Conservation (phyloP, 2,329 filamentous ascomycete species). For the Penicillium janthinellum region DNA sequence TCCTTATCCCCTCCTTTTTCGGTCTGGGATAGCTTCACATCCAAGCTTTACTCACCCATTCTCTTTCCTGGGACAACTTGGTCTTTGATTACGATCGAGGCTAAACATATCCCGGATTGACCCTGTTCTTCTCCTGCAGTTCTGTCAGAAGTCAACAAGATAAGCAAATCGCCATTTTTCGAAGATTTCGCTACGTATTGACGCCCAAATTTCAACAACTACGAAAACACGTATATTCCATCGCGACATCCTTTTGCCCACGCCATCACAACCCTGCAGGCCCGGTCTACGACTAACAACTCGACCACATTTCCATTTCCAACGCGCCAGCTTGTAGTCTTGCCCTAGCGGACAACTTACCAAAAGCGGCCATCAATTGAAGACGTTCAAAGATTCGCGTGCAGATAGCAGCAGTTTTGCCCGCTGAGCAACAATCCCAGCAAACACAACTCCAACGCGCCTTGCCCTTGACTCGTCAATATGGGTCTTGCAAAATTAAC, state of each 20-base stretch:
- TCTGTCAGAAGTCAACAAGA: slow-evolving; percentile 1
- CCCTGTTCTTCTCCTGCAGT: not conserved
- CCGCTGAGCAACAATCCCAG: not conserved
- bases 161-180: no score
- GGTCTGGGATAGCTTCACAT: slow-evolving; percentile 15
- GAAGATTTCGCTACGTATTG: not conserved
- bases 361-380: no score
- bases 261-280: not conserved
- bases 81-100: not conserved
- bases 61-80: slow-evolving; percentile 1
- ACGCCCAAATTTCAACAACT: not conserved
- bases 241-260: slow-evolving; percentile 6
- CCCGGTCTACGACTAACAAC: slow-evolving; percentile 2
- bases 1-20: not conserved
- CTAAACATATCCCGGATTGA: not conserved
- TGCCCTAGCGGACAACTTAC: not conserved
- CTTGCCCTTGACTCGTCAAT: slow-evolving; percentile 8
- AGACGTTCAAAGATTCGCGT: no score
- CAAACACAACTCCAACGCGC: not conserved
- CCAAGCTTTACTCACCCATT: slow-evolving; percentile 9
- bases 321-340: slow-evolving; percentile 23
- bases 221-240: not conserved
- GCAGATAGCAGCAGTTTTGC: not conserved
- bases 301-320: slow-evolving; percentile 8
- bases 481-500: slow-evolving; percentile 43